phyloP scores from a whole-genome alignment of 2,329 filamentous ascomycete species.

The Xylariaceae sp. region DNA sequence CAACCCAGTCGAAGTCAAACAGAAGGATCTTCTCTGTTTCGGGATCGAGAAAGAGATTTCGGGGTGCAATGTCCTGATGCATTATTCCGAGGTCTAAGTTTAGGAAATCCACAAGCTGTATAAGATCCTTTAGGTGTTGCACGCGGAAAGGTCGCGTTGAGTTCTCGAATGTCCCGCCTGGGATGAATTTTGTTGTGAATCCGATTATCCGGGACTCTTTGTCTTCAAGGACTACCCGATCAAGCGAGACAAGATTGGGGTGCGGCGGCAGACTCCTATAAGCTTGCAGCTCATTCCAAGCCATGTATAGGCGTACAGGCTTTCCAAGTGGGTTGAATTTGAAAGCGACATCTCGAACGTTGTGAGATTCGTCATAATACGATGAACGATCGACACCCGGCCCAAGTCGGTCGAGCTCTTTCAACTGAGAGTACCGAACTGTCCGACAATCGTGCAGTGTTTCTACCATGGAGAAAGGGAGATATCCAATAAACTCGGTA shows the following conservation, averaged over 20 bases:
- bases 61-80: neutral
- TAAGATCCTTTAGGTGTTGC: neutral
- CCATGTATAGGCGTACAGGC: neutral
- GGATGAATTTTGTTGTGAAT: neutral
- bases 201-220: neutral
- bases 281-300: constrained; percentile 1
- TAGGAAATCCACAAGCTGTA: neutral
- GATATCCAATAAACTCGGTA: neutral
- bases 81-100: neutral
- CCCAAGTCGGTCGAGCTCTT: neutral
- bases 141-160: neutral
- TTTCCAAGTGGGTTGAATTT: neutral
- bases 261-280: neutral
- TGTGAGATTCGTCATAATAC: neutral
- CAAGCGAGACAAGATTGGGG: constrained; percentile 6
- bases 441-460: neutral
- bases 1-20: neutral
- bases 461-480: neutral
- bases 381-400: constrained; percentile 1
- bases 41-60: neutral
- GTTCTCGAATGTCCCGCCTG: constrained; percentile 2
- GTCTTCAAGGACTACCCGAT: constrained; percentile 1
- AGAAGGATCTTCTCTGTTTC: neutral
- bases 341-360: neutral
- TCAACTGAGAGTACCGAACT: neutral